Conservation (phyloP, 192 early-diverging fungal genomes). For the Mycoemilia scoparia region DNA sequence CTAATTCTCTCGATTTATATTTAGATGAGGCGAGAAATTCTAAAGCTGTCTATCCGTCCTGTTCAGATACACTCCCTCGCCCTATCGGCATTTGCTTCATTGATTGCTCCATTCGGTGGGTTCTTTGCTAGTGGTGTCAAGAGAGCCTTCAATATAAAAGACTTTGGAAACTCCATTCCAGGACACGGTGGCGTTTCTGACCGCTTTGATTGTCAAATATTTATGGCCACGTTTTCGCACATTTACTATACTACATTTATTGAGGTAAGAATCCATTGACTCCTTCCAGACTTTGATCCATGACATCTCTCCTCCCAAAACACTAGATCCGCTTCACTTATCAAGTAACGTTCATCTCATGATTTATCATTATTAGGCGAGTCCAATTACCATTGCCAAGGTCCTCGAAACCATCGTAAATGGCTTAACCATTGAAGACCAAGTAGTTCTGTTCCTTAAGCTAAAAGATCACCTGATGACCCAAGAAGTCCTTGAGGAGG, state of each 20-base stretch:
- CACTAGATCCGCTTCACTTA: too few relatives aligned
- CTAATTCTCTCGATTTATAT: neutral
- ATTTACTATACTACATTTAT: constrained; percentile 82
- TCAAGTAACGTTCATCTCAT: too few relatives aligned
- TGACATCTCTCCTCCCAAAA: too few relatives aligned
- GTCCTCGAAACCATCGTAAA: too few relatives aligned
- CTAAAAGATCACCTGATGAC: too few relatives aligned
- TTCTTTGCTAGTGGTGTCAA: constrained; percentile 96
- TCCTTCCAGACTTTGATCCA: too few relatives aligned
- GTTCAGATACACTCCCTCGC: constrained; percentile 76
- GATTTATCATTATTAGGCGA: too few relatives aligned
- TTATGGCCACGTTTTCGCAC: constrained; percentile 87
- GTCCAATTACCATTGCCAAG: too few relatives aligned
- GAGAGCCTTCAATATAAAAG: constrained; percentile 93
- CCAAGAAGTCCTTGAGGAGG: too few relatives aligned
- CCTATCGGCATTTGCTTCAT: constrained; percentile 78
- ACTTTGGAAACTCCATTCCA: constrained; percentile 91
- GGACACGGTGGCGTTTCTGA: constrained; percentile 96
- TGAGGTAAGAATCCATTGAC: too few relatives aligned
- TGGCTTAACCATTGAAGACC: too few relatives aligned
- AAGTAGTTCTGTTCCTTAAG: too few relatives aligned
- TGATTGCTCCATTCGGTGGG: constrained; percentile 94
- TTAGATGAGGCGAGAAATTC: constrained; percentile 11
- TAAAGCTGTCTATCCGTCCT: constrained; percentile 53
- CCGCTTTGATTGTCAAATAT: constrained; percentile 95